A percentile compares a stretch with the other conserved stretches of the same genome.
phyloP scores from a whole-genome alignment of 208 protist species.

The Wallacemonas collosoma region DNA sequence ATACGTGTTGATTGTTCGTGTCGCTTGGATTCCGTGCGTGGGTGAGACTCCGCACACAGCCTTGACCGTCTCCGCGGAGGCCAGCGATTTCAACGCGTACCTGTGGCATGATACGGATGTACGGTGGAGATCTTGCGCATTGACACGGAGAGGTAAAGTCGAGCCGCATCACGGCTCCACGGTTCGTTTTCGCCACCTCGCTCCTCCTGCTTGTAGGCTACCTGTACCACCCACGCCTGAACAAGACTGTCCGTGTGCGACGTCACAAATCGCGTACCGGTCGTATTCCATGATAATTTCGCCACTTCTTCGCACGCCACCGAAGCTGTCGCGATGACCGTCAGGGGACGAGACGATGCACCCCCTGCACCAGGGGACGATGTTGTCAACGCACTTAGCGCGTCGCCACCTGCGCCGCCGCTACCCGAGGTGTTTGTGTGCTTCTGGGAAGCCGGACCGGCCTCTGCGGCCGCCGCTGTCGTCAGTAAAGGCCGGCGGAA shows the following conservation, averaged over 20 bases:
- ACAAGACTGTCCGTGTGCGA: conserved; percentile 76
- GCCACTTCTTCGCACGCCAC: conserved; percentile 56
- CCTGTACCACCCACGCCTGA: conserved; percentile 63
- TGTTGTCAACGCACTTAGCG: neutral
- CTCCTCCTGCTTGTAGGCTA: conserved; percentile 34
- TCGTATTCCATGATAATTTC: conserved; percentile 80
- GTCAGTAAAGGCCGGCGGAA: conserved; percentile 52
- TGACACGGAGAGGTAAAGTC: conserved; percentile 39
- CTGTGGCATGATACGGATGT: conserved; percentile 51
- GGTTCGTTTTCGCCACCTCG: neutral
- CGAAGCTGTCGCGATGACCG: conserved; percentile 42
- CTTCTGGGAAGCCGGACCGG: neutral
- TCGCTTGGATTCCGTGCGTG: neutral
- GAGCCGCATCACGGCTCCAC: neutral
- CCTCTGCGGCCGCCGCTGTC: neutral
- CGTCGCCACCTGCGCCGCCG: neutral
- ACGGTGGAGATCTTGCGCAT: conserved; percentile 50
- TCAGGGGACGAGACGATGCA: conserved; percentile 28
- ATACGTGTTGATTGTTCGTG: neutral
- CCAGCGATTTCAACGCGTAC: neutral
- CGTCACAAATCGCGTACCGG: conserved; percentile 80
- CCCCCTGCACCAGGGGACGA: neutral
- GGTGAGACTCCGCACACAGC: too few relatives aligned
- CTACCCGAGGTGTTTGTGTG: neutral
- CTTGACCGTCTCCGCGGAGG: too few relatives aligned